These are phyloP conservation scores for Leptoxyphium fumago DNA, from an alignment of 2,329 filamentous ascomycete species.

Conservation along the genomic window DNA sequence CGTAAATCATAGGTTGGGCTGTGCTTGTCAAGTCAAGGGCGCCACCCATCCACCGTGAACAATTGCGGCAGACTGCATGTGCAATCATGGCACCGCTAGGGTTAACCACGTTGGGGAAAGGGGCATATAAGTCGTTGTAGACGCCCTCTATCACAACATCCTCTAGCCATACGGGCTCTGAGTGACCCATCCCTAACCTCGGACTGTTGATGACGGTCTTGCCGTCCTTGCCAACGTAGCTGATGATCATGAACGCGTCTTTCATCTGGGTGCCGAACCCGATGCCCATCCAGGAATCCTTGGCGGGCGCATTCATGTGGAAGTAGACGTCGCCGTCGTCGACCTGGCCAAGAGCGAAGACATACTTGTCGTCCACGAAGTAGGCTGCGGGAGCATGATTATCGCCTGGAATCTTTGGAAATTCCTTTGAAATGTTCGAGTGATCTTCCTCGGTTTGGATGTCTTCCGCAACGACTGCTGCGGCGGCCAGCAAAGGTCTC, in stretches of 20 bases:
- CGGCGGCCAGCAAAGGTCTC: neutral
- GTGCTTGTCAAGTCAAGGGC: slow-evolving; percentile 20
- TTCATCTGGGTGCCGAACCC: slow-evolving; percentile 30
- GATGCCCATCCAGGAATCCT: slow-evolving; percentile 30
- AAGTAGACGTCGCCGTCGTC: slow-evolving; percentile 15
- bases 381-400: slow-evolving; percentile 12
- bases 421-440: neutral
- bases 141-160: slow-evolving; percentile 18
- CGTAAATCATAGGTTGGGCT: slow-evolving; percentile 27
- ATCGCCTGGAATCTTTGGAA: slow-evolving; percentile 4
- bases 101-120: slow-evolving; percentile 15
- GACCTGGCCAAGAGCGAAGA: slow-evolving; percentile 14
- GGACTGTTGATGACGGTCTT: slow-evolving; percentile 24
- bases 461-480: neutral
- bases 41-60: slow-evolving; percentile 22
- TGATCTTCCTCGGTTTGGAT: neutral
- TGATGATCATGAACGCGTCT: slow-evolving; percentile 29
- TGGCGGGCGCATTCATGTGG: slow-evolving; percentile 18
- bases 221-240: slow-evolving; percentile 23
- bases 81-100: slow-evolving; percentile 15
- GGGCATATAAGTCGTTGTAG: slow-evolving; percentile 18
- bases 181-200: slow-evolving; percentile 19
- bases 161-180: slow-evolving; percentile 21
- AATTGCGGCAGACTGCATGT: slow-evolving; percentile 25
- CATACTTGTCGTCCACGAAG: slow-evolving; percentile 11